A percentile compares a stretch with the other conserved stretches of the same genome.
Evolutionary conservation across 164 flowering plant species (phyloP).

Genomic region (grape (Vitis vinifera)): DNA sequence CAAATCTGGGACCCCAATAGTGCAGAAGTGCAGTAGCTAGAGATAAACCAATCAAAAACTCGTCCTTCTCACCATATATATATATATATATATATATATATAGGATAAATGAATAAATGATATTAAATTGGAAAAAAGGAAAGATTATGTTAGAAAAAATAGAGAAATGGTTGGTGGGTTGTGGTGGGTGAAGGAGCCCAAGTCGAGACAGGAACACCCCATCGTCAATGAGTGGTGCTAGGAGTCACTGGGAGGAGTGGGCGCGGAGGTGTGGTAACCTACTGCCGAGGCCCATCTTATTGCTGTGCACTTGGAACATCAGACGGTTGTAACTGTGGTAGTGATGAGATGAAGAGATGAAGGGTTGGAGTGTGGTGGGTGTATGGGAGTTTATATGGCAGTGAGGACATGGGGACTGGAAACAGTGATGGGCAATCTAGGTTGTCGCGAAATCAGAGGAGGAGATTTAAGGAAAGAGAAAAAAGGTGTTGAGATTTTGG

Average conservation of each 20-base stretch:
- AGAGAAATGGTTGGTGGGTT: constrained; percentile 24
- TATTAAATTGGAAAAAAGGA: background rate
- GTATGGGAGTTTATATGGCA: too few species aligned
- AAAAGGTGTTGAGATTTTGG: too few species aligned
- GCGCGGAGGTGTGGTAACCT: background rate
- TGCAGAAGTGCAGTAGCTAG: background rate
- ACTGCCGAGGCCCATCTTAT: background rate
- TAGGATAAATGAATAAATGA: background rate
- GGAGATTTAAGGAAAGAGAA: too few species aligned
- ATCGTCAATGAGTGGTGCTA: constrained; percentile 46
- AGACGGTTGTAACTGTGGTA: background rate
- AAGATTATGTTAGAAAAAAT: background rate
- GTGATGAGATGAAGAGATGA: too few species aligned
- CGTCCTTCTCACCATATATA: background rate
- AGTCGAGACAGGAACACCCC: constrained; percentile 25
- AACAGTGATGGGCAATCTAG: too few species aligned
- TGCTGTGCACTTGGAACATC: background rate
- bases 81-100: background rate
- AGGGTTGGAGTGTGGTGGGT: too few species aligned
- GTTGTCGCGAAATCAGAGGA: too few species aligned
- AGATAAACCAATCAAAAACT: background rate
- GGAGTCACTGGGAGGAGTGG: background rate
- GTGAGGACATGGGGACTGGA: too few species aligned
- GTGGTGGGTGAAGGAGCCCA: constrained; percentile 35
- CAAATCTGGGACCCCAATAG: constrained; percentile 24